These are phyloP conservation scores for Trematosphaeria pertusa DNA, from an alignment of 2,329 filamentous ascomycete genomes.

Conservation along the genomic window DNA sequence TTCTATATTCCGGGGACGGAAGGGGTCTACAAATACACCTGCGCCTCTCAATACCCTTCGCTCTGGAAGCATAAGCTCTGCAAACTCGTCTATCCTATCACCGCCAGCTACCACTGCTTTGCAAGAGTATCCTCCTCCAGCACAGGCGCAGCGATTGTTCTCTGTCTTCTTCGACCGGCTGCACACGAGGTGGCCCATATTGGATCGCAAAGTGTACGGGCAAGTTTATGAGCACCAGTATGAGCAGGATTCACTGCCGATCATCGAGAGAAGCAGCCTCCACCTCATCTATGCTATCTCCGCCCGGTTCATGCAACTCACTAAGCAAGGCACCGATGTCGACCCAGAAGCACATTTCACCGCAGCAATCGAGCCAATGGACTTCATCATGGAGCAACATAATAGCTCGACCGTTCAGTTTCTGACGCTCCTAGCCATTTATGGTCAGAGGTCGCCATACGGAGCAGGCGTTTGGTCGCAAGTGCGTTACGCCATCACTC, in stretches of 20 bases:
- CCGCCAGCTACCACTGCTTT: background rate
- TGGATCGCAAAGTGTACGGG: slow-evolving; percentile 33
- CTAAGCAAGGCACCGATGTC: slow-evolving; percentile 31
- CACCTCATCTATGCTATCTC: slow-evolving; percentile 38
- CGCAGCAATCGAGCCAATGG: slow-evolving; percentile 33
- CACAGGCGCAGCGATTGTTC: slow-evolving; percentile 28
- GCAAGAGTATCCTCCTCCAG: slow-evolving; percentile 17
- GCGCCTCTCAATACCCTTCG: slow-evolving; percentile 11
- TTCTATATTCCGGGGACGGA: slow-evolving; percentile 26
- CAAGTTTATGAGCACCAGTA: slow-evolving; percentile 28
- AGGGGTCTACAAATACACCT: slow-evolving; percentile 1
- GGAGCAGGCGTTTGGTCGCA: slow-evolving; percentile 37
- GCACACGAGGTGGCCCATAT: slow-evolving; percentile 34
- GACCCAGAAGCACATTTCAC: slow-evolving; percentile 32
- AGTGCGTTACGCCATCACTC: slow-evolving; percentile 33
- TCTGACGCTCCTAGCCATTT: slow-evolving; percentile 31
- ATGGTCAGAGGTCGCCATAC: slow-evolving; percentile 36
- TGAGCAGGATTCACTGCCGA: slow-evolving; percentile 22
- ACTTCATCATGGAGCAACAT: slow-evolving; percentile 32
- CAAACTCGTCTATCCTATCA: slow-evolving; percentile 9
- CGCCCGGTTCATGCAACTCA: slow-evolving; percentile 33
- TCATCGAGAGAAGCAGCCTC: slow-evolving; percentile 29
- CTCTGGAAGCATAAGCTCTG: slow-evolving; percentile 16
- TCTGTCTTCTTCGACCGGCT: slow-evolving; percentile 34
- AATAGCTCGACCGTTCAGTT: slow-evolving; percentile 34